Conservation (phyloP, 768 basidiomycete species). For the Boletales sp. region DNA sequence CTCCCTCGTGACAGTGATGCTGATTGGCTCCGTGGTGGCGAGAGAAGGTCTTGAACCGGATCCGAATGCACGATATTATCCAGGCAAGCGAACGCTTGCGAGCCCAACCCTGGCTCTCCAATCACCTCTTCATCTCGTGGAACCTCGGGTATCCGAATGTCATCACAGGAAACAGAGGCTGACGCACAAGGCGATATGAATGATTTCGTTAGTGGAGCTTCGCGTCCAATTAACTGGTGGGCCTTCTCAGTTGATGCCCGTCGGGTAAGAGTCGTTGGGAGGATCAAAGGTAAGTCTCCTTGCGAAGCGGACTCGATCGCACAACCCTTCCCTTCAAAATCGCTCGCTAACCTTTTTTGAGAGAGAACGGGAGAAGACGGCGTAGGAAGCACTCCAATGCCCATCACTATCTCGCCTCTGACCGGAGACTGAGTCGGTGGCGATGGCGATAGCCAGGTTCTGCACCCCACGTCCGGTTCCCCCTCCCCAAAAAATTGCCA, state of each 20-base stretch:
- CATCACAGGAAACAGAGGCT: constrained; percentile 9
- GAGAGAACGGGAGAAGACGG: constrained; percentile 22
- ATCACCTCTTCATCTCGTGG: background rate
- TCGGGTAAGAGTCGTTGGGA: background rate
- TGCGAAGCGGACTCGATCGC: constrained; percentile 2
- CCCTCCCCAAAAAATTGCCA: constrained; percentile 50
- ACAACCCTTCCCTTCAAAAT: constrained; percentile 4
- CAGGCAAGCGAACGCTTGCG: constrained; percentile 14
- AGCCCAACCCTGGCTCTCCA: background rate
- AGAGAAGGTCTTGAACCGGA: background rate
- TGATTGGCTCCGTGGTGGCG: background rate
- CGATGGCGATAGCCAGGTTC: constrained; percentile 18
- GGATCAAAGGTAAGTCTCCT: background rate
- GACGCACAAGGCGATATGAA: constrained; percentile 10
- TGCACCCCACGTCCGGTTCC: constrained; percentile 18
- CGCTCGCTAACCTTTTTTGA: background rate
- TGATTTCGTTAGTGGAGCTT: background rate
- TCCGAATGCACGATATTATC: constrained; percentile 11
- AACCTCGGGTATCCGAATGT: background rate
- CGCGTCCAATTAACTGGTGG: background rate
- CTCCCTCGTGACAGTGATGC: background rate
- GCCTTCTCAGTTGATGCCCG: background rate
- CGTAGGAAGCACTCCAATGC: constrained; percentile 15
- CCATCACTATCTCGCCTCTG: background rate
- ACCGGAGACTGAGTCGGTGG: constrained; percentile 2